phyloP scores from a whole-genome alignment of 179 eudicot species.

The Gypsophila paniculata region DNA sequence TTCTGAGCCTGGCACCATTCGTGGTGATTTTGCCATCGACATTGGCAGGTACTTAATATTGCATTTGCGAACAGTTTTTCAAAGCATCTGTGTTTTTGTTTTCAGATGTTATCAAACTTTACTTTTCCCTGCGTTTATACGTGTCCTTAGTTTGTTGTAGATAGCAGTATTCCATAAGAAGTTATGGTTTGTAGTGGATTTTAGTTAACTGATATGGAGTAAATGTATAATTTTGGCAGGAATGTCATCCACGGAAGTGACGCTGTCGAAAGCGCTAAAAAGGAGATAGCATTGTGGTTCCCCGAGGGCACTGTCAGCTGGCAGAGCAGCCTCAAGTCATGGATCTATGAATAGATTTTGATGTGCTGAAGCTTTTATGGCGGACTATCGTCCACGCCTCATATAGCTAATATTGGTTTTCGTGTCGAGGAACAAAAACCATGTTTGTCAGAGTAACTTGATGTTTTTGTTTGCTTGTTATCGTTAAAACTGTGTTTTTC shows the following conservation, averaged over 20 bases:
- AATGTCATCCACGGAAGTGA: conserved; percentile 94
- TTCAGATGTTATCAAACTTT: too few species aligned
- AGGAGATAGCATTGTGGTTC: conserved; percentile 94
- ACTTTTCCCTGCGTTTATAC: too few species aligned
- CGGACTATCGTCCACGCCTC: not conserved
- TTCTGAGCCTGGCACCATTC: conserved; percentile 96
- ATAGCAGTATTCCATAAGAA: too few species aligned
- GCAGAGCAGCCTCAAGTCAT: conserved; percentile 73
- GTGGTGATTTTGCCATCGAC: conserved; percentile 91
- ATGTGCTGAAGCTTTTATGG: not conserved
- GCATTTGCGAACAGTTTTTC: not conserved
- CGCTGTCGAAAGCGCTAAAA: conserved; percentile 69
- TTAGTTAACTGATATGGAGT: not conserved
- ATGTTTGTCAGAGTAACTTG: conserved; percentile 1
- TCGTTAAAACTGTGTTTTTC: not conserved
- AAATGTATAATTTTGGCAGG: conserved; percentile 30
- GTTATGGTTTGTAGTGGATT: too few species aligned
- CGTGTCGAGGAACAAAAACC: not conserved
- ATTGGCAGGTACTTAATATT: conserved; percentile 61
- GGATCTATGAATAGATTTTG: conserved; percentile 66
- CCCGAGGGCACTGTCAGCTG: conserved; percentile 73
- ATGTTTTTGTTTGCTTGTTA: not conserved
- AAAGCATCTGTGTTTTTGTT: not conserved
- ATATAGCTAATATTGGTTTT: not conserved
- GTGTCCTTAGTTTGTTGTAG: too few species aligned